Evolutionary conservation across 2,329 filamentous ascomycete species (phyloP), one percentile per base, ranked within the genome.

Genomic region (Fusarium clavum): DNA sequence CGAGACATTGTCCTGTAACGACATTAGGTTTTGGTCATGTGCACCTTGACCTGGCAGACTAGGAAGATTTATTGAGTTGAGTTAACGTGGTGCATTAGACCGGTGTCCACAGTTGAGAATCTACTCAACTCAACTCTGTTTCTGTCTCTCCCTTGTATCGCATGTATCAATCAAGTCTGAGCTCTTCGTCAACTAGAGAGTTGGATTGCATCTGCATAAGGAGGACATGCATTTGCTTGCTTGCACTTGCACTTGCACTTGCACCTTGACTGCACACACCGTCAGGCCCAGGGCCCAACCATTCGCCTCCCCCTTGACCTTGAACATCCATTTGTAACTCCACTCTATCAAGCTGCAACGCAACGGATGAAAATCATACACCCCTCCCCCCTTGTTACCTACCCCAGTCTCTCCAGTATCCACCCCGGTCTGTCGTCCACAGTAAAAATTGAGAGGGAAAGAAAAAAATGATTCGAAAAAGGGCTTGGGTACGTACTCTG

Each of bases 351-450:
- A 54, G 46, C 57, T 60, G 51, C 40, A 65, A 34, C 57, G 51
- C 40, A 65, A 38, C 57, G 61, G 62, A 61, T 32, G 54, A 59
- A 69, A 62, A 62, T 55, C 64, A 62, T 30, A 69, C 71, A 70
- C 71, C 57, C 70, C 70, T 56, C 68, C 70, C 70, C 34, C 71
- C 57, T 38, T 34, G 49, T 48, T 57, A n/a, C 68, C 48, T 69
- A 52, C 71, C 70, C 71, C 68, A 70, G 68, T 69, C 64, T 73
- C 68, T 68, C 71, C 71, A 73, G 71, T 73, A 60, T 53, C 57
- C 57, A 71, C 71, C 68, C 71, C 69, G 66, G 71, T 67, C 71
- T 65, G 57, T 57, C 44, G 53, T 69, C 56, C 67, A 69, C 66
- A 66, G 61, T 49, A 60, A 69, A 53, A 67, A 51, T 43, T 40